phyloP scores from a whole-genome alignment of 2,329 filamentous ascomycete species.

The Phaeoacremonium minimum region DNA sequence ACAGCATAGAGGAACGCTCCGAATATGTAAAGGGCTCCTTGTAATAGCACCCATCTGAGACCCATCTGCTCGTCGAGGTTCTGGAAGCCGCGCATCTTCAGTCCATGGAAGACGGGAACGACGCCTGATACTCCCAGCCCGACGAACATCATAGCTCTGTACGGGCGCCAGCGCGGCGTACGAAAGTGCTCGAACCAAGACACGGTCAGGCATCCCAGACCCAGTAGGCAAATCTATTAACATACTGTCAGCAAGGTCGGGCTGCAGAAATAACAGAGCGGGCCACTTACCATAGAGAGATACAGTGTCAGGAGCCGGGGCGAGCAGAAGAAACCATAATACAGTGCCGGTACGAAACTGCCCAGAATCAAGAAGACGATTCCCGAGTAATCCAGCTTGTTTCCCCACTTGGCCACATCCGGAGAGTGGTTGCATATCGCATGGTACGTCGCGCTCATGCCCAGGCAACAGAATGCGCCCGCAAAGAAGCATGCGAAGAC shows the following conservation, averaged over 20 bases:
- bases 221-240: conserved; percentile 69
- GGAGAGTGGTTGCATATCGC: conserved; percentile 81
- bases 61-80: conserved; percentile 71
- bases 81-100: conserved; percentile 61
- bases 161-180: conserved; percentile 76
- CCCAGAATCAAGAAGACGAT: conserved; percentile 91
- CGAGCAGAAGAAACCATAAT: conserved; percentile 78
- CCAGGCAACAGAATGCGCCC: conserved; percentile 68
- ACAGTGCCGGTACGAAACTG: conserved; percentile 82
- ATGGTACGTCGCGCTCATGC: conserved; percentile 83
- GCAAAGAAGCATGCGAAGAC: conserved; percentile 77
- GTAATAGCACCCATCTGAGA: conserved; percentile 72
- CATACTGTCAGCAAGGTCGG: not conserved
- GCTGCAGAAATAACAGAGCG: not conserved
- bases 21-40: conserved; percentile 79
- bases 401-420: conserved; percentile 74
- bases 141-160: conserved; percentile 86
- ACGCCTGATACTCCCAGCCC: conserved; percentile 79
- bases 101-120: conserved; percentile 76
- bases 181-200: conserved; percentile 81
- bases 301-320: conserved; percentile 65
- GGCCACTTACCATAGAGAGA: conserved; percentile 62
- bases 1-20: conserved; percentile 85
- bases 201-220: conserved; percentile 69
- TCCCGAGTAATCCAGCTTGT: conserved; percentile 90